Evolutionary conservation across 176 grass and related monocot genomes (phyloP).

Genomic region (Oropetium thomaeum): DNA sequence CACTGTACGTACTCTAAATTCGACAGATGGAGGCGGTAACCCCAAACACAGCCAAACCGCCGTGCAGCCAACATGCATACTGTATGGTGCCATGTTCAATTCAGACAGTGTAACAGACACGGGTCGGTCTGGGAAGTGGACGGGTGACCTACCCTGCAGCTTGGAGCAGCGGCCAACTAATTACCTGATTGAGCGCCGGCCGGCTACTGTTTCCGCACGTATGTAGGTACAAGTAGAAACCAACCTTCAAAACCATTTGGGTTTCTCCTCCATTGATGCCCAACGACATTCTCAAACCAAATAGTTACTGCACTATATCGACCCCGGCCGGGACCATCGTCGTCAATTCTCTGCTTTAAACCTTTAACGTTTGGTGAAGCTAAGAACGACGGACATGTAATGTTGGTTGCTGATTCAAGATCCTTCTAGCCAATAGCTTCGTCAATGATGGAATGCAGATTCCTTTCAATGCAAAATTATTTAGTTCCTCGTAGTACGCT

Average conservation of each 20-base stretch:
- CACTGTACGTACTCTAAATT: background rate
- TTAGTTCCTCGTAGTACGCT: background rate
- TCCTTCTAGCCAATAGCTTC: background rate
- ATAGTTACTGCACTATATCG: background rate
- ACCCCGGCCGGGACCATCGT: background rate
- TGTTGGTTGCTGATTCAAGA: background rate
- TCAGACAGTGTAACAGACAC: conserved; percentile 27
- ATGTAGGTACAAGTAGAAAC: background rate
- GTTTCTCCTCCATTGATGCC: background rate
- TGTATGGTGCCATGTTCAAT: background rate
- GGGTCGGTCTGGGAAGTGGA: conserved; percentile 29
- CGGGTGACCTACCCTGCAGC: conserved; percentile 17
- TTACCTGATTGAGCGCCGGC: conserved; percentile 15
- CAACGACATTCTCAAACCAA: conserved; percentile 29
- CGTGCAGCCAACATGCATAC: too few species aligned
- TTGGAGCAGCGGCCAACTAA: conserved; percentile 21
- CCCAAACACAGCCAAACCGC: conserved; percentile 14
- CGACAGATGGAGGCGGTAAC: background rate
- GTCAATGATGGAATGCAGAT: too few species aligned
- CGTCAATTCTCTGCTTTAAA: too few species aligned
- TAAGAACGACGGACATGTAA: background rate
- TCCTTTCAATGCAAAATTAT: background rate
- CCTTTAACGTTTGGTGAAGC: conserved; percentile 21
- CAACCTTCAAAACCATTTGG: conserved; percentile 16
- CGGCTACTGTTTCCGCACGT: background rate